Conservation (phyloP, 1,284 basidiomycete species). For the Ustilago nuda region DNA sequence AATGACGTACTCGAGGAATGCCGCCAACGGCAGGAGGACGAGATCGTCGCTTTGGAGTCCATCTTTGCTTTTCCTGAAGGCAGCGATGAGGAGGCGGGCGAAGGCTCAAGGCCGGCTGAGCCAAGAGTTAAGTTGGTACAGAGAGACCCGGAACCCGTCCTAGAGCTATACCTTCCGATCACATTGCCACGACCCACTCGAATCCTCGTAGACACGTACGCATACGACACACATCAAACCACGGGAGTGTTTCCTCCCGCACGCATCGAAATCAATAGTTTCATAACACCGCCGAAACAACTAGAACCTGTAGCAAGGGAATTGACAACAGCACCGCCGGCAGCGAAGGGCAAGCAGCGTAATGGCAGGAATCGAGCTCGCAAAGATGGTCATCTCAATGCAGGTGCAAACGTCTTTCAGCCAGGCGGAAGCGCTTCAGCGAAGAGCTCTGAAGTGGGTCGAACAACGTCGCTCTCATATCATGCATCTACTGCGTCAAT, state of each 20-base stretch:
- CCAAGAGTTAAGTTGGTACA: slow-evolving; percentile 19
- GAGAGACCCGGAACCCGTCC: slow-evolving; percentile 16
- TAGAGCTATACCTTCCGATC: slow-evolving; percentile 31
- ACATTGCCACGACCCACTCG: slow-evolving; percentile 30
- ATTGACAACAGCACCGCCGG: background rate
- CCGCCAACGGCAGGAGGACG: slow-evolving; percentile 45
- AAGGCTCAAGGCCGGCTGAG: slow-evolving; percentile 4
- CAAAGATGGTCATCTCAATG: slow-evolving; percentile 15
- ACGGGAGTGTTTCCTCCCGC: slow-evolving; percentile 7
- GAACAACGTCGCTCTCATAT: background rate
- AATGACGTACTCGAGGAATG: slow-evolving; percentile 31
- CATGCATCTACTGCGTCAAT: background rate
- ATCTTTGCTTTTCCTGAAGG: slow-evolving; percentile 32
- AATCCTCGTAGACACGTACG: slow-evolving; percentile 24
- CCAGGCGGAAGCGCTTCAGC: background rate
- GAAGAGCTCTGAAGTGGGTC: background rate
- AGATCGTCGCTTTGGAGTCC: slow-evolving; percentile 50
- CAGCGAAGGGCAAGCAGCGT: background rate
- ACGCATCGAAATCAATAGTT: too few species aligned
- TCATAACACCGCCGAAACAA: background rate
- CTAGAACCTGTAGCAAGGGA: background rate
- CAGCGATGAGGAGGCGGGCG: background rate
- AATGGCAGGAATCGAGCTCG: background rate
- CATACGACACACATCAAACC: background rate
- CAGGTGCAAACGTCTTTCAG: slow-evolving; percentile 25